A percentile compares a stretch with the other conserved stretches of the same genome.
Conservation (phyloP, 805 yeast species). For the Wickerhamiella azymoides region DNA sequence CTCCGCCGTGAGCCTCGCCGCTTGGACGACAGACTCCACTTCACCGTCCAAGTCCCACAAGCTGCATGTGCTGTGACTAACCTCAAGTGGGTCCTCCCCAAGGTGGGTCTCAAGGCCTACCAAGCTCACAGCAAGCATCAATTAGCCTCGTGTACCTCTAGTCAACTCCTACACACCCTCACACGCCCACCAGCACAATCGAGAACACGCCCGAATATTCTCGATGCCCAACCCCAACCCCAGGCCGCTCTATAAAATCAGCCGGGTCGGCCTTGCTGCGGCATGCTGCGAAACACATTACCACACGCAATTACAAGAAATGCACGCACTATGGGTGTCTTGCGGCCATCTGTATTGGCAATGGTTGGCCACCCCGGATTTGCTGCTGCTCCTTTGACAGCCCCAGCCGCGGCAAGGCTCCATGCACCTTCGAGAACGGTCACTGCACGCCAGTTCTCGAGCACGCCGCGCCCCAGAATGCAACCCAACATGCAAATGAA, state of each 20-base stretch:
- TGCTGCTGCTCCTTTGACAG: not conserved
- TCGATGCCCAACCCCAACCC: not conserved
- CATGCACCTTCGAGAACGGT: not conserved
- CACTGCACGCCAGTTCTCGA: not conserved
- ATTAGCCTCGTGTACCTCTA: not conserved
- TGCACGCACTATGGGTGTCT: not conserved
- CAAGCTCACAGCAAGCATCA: too few relatives aligned
- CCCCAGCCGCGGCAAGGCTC: not conserved
- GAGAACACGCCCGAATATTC: not conserved
- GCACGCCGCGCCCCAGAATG: not conserved
- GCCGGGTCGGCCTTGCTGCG: not conserved
- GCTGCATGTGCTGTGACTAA: too few relatives aligned
- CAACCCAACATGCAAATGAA: slow-evolving; percentile 9
- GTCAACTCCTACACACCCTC: not conserved
- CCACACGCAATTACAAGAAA: not conserved
- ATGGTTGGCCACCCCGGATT: not conserved
- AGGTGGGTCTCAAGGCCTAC: not conserved
- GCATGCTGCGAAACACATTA: not conserved
- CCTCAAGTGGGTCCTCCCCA: too few relatives aligned
- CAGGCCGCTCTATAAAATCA: not conserved
- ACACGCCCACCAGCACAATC: not conserved
- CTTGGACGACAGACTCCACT: too few relatives aligned
- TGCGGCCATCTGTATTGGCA: not conserved
- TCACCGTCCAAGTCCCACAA: too few relatives aligned
- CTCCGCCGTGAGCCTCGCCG: too few relatives aligned